Conservation (phyloP, 2,329 filamentous ascomycete genomes). For the Penicillium sp. region DNA sequence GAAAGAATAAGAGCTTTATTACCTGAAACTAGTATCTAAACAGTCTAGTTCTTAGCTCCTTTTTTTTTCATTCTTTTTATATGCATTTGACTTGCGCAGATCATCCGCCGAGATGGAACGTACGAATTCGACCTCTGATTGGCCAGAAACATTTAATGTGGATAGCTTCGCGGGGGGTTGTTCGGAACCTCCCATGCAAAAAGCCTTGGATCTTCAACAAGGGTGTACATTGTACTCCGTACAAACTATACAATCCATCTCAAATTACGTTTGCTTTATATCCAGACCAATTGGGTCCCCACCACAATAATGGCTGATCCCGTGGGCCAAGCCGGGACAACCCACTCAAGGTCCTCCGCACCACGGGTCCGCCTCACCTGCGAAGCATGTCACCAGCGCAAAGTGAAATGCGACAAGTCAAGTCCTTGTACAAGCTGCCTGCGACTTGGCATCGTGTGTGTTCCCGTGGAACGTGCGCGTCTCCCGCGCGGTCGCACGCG, state of each 20-base stretch:
- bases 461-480: slow-evolving; percentile 34
- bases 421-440: slow-evolving; percentile 35
- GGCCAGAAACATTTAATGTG: neutral
- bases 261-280: neutral
- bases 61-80: neutral
- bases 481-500: slow-evolving; percentile 34
- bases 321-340: neutral
- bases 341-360: slow-evolving; percentile 16
- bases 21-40: neutral
- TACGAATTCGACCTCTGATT: neutral
- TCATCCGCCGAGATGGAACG: neutral
- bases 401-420: slow-evolving; percentile 38
- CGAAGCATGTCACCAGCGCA: slow-evolving; percentile 34
- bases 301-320: neutral
- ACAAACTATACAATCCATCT: neutral
- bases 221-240: neutral
- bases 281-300: neutral
- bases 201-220: neutral
- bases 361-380: slow-evolving; percentile 32
- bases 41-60: neutral
- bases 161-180: neutral
- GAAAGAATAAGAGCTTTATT: neutral
- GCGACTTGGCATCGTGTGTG: slow-evolving; percentile 25
- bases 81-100: neutral
- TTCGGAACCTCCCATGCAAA: neutral